These are phyloP conservation scores for Kingdonia uniflora DNA, from an alignment of 164 flowering plant genomes.

Conservation along the genomic window DNA sequence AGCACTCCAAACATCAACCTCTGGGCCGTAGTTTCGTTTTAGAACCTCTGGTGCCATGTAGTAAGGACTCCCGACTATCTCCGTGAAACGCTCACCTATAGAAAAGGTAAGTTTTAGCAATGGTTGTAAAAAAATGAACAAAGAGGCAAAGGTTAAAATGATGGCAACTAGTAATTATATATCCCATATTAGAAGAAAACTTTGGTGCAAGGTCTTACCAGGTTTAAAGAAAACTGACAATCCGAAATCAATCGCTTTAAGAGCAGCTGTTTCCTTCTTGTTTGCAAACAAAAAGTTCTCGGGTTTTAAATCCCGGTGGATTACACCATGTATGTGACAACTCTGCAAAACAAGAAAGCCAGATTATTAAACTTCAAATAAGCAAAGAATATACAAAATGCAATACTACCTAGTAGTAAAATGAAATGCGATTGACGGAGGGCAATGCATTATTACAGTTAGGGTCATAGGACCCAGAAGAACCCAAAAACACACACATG, in stretches of 20 bases:
- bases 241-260: constrained; percentile 92
- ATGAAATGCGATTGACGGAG: too few species aligned
- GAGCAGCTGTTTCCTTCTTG: constrained; percentile 72
- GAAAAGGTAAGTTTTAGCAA: constrained; percentile 1
- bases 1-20: constrained; percentile 93
- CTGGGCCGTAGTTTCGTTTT: constrained; percentile 75
- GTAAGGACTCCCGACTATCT: constrained; percentile 94
- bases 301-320: constrained; percentile 94
- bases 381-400: too few species aligned
- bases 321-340: constrained; percentile 93
- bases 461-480: too few species aligned
- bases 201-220: constrained; percentile 28
- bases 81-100: constrained; percentile 65
- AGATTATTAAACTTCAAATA: not conserved
- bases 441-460: too few species aligned
- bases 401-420: too few species aligned
- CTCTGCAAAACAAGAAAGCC: constrained; percentile 30
- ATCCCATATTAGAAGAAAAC: too few species aligned
- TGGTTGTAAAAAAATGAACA: constrained; percentile 3
- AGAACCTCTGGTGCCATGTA: constrained; percentile 99
- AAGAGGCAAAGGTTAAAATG: too few species aligned
- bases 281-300: constrained; percentile 87
- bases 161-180: too few species aligned
- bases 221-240: constrained; percentile 81
- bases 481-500: too few species aligned